Percentiles rank a stretch among this genome's conserved stretches.
phyloP scores from a whole-genome alignment of 2,329 filamentous ascomycete genomes.

The Pyrenochaeta sp. region DNA sequence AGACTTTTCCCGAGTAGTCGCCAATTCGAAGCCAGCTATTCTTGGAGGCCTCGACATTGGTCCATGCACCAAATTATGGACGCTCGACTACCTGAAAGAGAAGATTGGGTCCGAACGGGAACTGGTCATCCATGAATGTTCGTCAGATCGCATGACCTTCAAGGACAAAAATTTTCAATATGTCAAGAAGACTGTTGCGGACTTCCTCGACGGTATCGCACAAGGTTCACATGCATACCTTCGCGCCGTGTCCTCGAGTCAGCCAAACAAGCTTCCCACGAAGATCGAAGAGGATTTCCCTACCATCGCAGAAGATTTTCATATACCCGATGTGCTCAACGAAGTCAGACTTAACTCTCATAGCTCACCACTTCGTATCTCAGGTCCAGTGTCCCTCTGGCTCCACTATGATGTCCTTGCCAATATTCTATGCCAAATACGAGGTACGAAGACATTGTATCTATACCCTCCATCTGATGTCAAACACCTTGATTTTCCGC shows the following conservation, averaged over 20 bases:
- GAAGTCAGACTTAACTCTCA: constrained; percentile 69
- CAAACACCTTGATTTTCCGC: constrained; percentile 71
- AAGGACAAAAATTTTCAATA: constrained; percentile 85
- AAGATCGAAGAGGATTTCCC: constrained; percentile 77
- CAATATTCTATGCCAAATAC: constrained; percentile 83
- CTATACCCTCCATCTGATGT: constrained; percentile 84
- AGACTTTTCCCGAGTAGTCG: constrained; percentile 69
- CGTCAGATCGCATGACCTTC: constrained; percentile 77
- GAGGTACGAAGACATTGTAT: constrained; percentile 75
- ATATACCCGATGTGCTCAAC: constrained; percentile 60
- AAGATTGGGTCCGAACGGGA: constrained; percentile 53
- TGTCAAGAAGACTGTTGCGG: constrained; percentile 70
- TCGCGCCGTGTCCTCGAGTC: constrained; percentile 75
- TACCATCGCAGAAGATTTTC: constrained; percentile 72
- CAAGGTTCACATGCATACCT: constrained; percentile 74
- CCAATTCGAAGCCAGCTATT: constrained; percentile 68
- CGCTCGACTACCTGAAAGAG: constrained; percentile 70
- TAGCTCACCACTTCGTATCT: constrained; percentile 81
- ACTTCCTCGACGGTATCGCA: constrained; percentile 69
- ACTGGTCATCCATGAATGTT: constrained; percentile 78
- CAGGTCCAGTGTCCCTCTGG: constrained; percentile 85
- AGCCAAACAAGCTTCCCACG: constrained; percentile 75
- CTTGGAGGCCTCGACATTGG: constrained; percentile 74
- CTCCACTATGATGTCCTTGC: constrained; percentile 92
- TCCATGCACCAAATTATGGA: constrained; percentile 73